Conservation (phyloP, 2,329 filamentous ascomycete genomes). For the Microsporum ferrugineum region DNA sequence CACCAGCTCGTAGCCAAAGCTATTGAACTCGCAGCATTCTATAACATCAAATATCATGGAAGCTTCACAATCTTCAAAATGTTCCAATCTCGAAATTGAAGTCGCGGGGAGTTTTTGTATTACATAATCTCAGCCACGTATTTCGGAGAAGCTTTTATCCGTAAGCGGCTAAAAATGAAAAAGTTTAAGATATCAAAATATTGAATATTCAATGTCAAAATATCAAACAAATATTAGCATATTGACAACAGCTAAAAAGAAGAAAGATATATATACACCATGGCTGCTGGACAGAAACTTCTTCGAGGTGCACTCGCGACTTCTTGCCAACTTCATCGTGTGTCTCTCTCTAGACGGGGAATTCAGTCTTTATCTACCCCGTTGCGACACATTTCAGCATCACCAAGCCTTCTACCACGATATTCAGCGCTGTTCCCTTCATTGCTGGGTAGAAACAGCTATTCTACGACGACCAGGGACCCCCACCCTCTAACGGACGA, state of each 20-base stretch:
- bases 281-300: conserved; percentile 9
- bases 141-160: neutral
- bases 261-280: neutral
- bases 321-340: neutral
- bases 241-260: neutral
- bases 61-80: too few species aligned
- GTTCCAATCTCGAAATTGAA: neutral
- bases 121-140: neutral
- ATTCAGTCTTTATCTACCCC: neutral
- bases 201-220: neutral
- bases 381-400: neutral
- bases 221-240: neutral
- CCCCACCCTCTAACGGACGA: conserved; percentile 27
- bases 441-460: conserved; percentile 18
- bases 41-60: too few species aligned
- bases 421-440: conserved; percentile 9
- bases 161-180: neutral
- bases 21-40: too few species aligned
- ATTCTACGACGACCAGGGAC: conserved; percentile 16
- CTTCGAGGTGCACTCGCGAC: conserved; percentile 5
- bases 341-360: neutral
- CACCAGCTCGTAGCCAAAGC: neutral
- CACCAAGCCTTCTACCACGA: neutral
- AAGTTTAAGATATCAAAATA: neutral
- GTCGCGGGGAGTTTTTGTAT: neutral